phyloP scores from a whole-genome alignment of 306 rosid species.

The Delonix regia region DNA sequence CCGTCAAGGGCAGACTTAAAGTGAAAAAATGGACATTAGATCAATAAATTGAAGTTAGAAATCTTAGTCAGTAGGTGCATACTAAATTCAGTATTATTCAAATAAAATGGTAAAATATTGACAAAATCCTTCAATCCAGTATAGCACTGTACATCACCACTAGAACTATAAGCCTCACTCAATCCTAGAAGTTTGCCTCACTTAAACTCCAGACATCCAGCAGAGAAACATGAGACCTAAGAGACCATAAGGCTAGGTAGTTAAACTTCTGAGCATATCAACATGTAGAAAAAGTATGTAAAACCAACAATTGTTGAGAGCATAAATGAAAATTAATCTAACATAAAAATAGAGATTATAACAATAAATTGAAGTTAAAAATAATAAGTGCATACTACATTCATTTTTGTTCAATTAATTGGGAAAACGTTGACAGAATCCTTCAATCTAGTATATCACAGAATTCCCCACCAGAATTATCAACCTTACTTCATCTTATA shows the following conservation, averaged over 20 bases:
- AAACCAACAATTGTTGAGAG: constrained; percentile 5
- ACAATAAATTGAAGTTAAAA: neutral
- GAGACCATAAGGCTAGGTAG: neutral
- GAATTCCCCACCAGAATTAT: constrained; percentile 1
- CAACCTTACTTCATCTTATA: constrained; percentile 3
- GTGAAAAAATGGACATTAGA: neutral
- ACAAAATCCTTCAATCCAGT: constrained; percentile 11
- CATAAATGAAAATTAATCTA: constrained; percentile 5
- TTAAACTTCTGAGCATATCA: neutral
- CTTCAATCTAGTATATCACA: constrained; percentile 2
- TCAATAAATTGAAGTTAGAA: neutral
- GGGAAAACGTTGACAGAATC: constrained; percentile 20
- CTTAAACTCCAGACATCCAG: neutral
- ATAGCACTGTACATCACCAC: neutral
- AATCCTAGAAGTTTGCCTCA: neutral
- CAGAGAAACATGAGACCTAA: neutral
- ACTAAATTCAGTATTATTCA: constrained; percentile 2
- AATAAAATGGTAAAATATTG: constrained; percentile 12
- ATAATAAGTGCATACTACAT: neutral
- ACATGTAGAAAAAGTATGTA: neutral
- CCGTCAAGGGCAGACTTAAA: neutral
- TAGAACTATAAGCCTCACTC: constrained; percentile 6
- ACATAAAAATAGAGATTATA: neutral
- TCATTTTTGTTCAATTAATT: constrained; percentile 20
- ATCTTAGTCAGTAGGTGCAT: neutral